These are phyloP conservation scores for Piper betle DNA, from an alignment of 164 flowering plant genomes.

Conservation along the genomic window DNA sequence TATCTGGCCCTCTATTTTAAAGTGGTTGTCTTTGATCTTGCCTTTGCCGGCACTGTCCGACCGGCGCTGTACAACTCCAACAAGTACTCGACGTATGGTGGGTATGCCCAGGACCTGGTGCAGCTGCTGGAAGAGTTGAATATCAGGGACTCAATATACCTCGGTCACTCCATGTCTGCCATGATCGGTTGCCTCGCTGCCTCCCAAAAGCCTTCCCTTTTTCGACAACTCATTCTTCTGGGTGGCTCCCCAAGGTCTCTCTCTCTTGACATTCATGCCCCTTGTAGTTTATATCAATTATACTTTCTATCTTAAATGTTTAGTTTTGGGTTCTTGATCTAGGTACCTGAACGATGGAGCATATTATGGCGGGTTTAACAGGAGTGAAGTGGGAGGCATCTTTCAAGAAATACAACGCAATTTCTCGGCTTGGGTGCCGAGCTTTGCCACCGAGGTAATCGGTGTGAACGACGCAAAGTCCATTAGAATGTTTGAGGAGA, in stretches of 20 bases:
- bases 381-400: slow-evolving; percentile 9
- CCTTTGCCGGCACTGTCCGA: slow-evolving; percentile 12
- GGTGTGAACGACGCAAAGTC: slow-evolving; percentile 13
- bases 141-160: slow-evolving; percentile 10
- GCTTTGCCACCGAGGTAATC: slow-evolving; percentile 18
- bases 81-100: slow-evolving; percentile 15
- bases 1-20: slow-evolving; percentile 18
- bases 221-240: slow-evolving; percentile 20
- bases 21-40: slow-evolving; percentile 29
- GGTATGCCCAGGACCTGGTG: slow-evolving; percentile 18
- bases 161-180: slow-evolving; percentile 41
- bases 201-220: slow-evolving; percentile 24
- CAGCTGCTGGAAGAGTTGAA: slow-evolving; percentile 21
- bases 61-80: slow-evolving; percentile 11
- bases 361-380: slow-evolving; percentile 26
- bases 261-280: slow-evolving; percentile 2
- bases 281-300: not conserved
- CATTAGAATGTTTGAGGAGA: slow-evolving; percentile 11
- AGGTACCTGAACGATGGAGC: slow-evolving; percentile 24
- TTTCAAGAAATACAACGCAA: slow-evolving; percentile 11
- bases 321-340: not conserved
- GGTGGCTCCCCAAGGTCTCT: slow-evolving; percentile 31
- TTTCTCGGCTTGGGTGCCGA: slow-evolving; percentile 17
- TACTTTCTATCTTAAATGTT: not conserved
- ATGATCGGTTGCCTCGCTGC: slow-evolving; percentile 34